These are phyloP conservation scores for Pterulicium gracile DNA, from an alignment of 1,284 basidiomycete genomes.

Conservation along the genomic window DNA sequence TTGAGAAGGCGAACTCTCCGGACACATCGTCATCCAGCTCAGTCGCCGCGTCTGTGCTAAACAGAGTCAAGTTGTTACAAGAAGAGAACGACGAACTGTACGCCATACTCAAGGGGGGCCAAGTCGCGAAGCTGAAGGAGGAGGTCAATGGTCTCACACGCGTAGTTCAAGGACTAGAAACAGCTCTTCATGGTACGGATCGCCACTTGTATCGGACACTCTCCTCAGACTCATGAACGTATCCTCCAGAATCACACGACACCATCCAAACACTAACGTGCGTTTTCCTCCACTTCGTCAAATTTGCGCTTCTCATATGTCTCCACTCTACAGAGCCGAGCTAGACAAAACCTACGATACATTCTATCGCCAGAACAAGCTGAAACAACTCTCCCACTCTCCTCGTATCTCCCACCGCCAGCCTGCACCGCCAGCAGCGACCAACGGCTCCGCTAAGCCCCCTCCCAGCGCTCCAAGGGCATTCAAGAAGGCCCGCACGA, in stretches of 20 bases:
- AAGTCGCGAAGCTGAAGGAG: slow-evolving; percentile 68
- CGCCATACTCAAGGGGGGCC: slow-evolving; percentile 53
- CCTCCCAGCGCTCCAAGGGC: not conserved
- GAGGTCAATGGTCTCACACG: slow-evolving; percentile 60
- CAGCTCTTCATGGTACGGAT: slow-evolving; percentile 33
- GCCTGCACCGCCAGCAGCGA: not conserved
- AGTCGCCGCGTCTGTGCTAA: slow-evolving; percentile 57
- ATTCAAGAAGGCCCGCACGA: not conserved
- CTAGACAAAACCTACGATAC: not conserved
- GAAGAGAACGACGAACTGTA: slow-evolving; percentile 79
- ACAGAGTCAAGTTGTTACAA: slow-evolving; percentile 59
- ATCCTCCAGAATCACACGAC: not conserved
- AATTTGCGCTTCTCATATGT: not conserved
- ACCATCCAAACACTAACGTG: not conserved
- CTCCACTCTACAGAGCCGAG: not conserved
- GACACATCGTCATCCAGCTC: slow-evolving; percentile 37
- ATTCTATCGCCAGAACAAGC: not conserved
- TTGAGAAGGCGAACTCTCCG: slow-evolving; percentile 15
- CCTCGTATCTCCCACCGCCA: not conserved
- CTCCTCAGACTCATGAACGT: not conserved
- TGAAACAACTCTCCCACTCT: not conserved
- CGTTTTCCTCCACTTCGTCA: not conserved
- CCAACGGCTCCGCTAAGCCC: not conserved
- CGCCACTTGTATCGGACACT: no score
- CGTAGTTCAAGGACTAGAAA: slow-evolving; percentile 56